These are phyloP conservation scores for Solidago caesia DNA, from an alignment of 129 eudicot genomes.

Conservation along the genomic window DNA sequence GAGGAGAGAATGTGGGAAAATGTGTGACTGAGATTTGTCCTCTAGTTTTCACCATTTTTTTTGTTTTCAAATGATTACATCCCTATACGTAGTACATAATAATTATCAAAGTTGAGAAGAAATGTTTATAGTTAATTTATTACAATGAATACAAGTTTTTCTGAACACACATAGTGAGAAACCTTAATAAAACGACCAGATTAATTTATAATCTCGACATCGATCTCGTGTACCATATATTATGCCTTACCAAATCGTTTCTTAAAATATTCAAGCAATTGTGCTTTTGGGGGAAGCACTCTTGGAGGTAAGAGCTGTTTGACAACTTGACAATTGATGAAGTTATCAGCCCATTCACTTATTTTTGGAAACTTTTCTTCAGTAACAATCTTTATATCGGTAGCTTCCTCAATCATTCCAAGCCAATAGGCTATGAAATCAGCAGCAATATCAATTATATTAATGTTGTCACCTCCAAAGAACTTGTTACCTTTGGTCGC, in stretches of 20 bases:
- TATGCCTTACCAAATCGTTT: slow-evolving; percentile 6
- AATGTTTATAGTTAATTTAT: too few relatives aligned
- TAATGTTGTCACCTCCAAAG: slow-evolving; percentile 30
- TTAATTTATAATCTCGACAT: background rate
- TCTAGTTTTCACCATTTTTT: too few relatives aligned
- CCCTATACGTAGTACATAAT: too few relatives aligned
- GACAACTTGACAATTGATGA: slow-evolving; percentile 13
- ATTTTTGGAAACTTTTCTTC: slow-evolving; percentile 36
- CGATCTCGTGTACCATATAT: background rate
- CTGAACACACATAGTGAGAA: background rate
- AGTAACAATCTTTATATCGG: slow-evolving; percentile 21
- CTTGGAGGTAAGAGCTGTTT: slow-evolving; percentile 37
- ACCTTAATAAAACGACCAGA: background rate
- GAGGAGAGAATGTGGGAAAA: too few relatives aligned
- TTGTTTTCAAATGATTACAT: too few relatives aligned
- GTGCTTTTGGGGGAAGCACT: slow-evolving; percentile 16
- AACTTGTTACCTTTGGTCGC: slow-evolving; percentile 21
- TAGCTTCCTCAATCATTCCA: slow-evolving; percentile 29
- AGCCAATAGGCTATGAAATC: slow-evolving; percentile 36
- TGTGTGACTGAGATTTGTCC: too few relatives aligned
- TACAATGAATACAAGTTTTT: background rate
- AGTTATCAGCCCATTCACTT: slow-evolving; percentile 36
- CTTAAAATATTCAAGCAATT: background rate
- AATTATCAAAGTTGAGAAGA: too few relatives aligned
- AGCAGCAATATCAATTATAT: slow-evolving; percentile 27